These are phyloP conservation scores for Eimeria maxima DNA, from an alignment of 169 alveolate genomes.

Conservation along the genomic window DNA sequence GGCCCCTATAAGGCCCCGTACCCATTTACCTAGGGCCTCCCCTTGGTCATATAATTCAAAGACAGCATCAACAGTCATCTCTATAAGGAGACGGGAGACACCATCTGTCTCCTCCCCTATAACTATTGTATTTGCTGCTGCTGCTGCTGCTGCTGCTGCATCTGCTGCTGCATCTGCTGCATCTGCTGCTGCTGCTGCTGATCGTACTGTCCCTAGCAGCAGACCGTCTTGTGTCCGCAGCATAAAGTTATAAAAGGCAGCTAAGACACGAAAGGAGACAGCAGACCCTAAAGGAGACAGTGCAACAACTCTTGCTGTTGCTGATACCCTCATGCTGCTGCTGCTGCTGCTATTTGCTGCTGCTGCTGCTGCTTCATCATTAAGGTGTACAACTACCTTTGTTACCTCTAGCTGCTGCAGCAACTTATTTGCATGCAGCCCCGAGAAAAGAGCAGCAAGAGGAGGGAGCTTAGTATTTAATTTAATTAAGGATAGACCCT, in stretches of 20 bases:
- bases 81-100: not conserved
- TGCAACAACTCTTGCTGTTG: not conserved
- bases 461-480: not conserved
- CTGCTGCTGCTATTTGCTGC: constrained; percentile 12
- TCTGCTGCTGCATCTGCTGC: not conserved
- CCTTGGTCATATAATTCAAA: not conserved
- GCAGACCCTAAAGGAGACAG: not conserved
- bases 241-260: not conserved
- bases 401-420: constrained; percentile 9
- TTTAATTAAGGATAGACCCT: not conserved
- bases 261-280: not conserved
- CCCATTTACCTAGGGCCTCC: not conserved
- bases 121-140: not conserved
- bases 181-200: not conserved
- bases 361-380: not conserved
- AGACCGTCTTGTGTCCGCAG: not conserved
- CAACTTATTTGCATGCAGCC: not conserved
- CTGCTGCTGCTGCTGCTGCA: not conserved
- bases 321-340: not conserved
- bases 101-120: not conserved
- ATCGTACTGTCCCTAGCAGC: not conserved
- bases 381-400: constrained; percentile 37
- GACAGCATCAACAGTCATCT: not conserved
- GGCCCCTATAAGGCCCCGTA: not conserved
- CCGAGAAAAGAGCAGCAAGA: not conserved